Evolutionary conservation across 768 basidiomycete species (phyloP).

Genomic region (Psilocybe cyanescens): DNA sequence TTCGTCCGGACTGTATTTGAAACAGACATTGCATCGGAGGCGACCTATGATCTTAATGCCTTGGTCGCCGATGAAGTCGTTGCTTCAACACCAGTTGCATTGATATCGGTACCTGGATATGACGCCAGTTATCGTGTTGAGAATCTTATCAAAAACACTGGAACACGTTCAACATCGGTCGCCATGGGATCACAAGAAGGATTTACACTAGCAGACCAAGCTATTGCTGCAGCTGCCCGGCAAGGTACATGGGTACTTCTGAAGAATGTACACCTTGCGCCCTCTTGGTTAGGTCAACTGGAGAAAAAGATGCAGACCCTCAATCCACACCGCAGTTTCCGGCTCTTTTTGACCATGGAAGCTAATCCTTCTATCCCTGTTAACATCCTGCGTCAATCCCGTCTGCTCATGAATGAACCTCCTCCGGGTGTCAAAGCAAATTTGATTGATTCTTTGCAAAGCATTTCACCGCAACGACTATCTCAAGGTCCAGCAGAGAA

Average conservation of each 20-base stretch:
- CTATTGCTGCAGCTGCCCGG: slow-evolving; percentile 89
- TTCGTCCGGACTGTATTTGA: slow-evolving; percentile 82
- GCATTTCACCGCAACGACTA: slow-evolving; percentile 72
- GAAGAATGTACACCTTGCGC: slow-evolving; percentile 96
- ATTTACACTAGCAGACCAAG: slow-evolving; percentile 94
- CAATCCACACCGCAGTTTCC: slow-evolving; percentile 88
- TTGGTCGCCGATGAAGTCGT: slow-evolving; percentile 84
- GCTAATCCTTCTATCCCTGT: slow-evolving; percentile 93
- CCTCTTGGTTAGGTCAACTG: slow-evolving; percentile 93
- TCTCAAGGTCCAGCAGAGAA: slow-evolving; percentile 92
- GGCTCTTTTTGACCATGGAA: slow-evolving; percentile 98
- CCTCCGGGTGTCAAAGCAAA: slow-evolving; percentile 97
- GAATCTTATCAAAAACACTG: slow-evolving; percentile 77
- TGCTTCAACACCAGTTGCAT: slow-evolving; percentile 81
- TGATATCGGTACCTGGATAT: slow-evolving; percentile 94
- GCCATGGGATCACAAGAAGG: slow-evolving; percentile 99
- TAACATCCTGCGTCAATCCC: slow-evolving; percentile 94
- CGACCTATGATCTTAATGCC: slow-evolving; percentile 72
- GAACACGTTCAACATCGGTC: slow-evolving; percentile 81
- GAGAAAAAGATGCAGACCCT: slow-evolving; percentile 97
- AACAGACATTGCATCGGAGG: slow-evolving; percentile 73
- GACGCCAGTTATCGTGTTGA: slow-evolving; percentile 99
- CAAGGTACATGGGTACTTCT: slow-evolving; percentile 96
- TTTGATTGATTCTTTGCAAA: slow-evolving; percentile 84
- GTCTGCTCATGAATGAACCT: slow-evolving; percentile 98